Conservation (phyloP, 148 eudicot genomes). For the Chenopodium quinoa region DNA sequence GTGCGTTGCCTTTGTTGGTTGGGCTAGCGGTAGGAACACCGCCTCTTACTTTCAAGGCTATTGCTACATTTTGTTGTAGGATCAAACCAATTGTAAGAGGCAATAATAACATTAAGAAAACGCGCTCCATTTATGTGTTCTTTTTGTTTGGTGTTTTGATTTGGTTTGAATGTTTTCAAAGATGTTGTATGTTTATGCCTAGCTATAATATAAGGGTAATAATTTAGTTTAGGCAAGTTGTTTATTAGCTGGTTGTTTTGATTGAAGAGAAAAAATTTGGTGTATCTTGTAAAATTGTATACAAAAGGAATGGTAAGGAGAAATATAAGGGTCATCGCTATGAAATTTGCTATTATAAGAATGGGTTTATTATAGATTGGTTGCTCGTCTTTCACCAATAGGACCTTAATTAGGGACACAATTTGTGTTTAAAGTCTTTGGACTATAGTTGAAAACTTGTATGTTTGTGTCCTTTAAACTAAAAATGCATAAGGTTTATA, state of each 20-base stretch:
- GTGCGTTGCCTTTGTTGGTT: not conserved
- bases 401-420: not conserved
- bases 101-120: conserved; percentile 5
- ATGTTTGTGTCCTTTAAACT: not conserved
- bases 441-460: not conserved
- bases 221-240: conserved; percentile 10
- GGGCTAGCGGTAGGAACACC: not conserved
- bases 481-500: too few relatives aligned
- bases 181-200: not conserved
- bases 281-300: not conserved
- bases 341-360: conserved; percentile 13
- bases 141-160: not conserved
- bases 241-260: not conserved
- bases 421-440: too few relatives aligned
- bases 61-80: conserved; percentile 9
- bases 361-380: not conserved
- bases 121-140: conserved; percentile 12
- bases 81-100: conserved; percentile 16
- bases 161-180: not conserved
- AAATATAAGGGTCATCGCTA: conserved; percentile 9
- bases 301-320: conserved; percentile 10
- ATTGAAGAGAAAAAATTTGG: not conserved
- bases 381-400: not conserved
- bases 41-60: not conserved
- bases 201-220: not conserved